Percentiles rank a stretch among this genome's conserved stretches.
These are phyloP conservation scores for Shiraia sp. DNA, from an alignment of 2,329 filamentous ascomycete genomes.

Conservation along the genomic window DNA sequence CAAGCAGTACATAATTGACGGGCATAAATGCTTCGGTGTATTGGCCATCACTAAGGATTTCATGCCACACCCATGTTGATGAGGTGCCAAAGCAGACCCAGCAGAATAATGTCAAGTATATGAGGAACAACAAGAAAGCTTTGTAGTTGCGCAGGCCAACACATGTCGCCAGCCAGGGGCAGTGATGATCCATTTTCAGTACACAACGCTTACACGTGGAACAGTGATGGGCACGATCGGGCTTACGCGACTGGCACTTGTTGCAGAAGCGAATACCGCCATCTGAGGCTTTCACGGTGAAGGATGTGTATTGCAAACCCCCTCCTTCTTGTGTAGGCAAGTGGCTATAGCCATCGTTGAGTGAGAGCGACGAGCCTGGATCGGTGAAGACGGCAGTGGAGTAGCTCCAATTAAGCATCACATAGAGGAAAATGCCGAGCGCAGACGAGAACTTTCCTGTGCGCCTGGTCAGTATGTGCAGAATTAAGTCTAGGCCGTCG, in stretches of 20 bases:
- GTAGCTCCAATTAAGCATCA: constrained; percentile 85
- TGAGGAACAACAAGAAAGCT: constrained; percentile 86
- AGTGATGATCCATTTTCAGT: constrained; percentile 99
- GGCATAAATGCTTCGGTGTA: constrained; percentile 79
- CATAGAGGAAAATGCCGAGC: constrained; percentile 72
- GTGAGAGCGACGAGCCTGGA: constrained; percentile 69
- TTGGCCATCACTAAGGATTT: constrained; percentile 71
- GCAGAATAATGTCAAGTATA: constrained; percentile 87
- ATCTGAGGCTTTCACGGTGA: constrained; percentile 85
- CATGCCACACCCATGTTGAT: constrained; percentile 79
- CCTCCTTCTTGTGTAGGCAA: constrained; percentile 72
- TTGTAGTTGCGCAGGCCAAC: constrained; percentile 96
- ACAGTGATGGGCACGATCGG: constrained; percentile 95
- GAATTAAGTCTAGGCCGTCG: too few species aligned
- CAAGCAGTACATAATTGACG: constrained; percentile 87
- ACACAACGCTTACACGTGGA: constrained; percentile 93
- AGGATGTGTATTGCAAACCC: constrained; percentile 64
- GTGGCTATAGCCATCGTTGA: constrained; percentile 69
- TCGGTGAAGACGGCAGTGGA: constrained; percentile 91
- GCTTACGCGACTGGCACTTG: constrained; percentile 93
- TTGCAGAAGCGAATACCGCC: constrained; percentile 91
- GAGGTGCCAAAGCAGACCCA: constrained; percentile 79
- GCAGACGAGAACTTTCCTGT: constrained; percentile 57
- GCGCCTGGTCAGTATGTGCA: not conserved
- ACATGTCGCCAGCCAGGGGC: constrained; percentile 95